Evolutionary conservation across 1,284 basidiomycete genomes (phyloP).

Genomic region (Ganoderma lingzhi): DNA sequence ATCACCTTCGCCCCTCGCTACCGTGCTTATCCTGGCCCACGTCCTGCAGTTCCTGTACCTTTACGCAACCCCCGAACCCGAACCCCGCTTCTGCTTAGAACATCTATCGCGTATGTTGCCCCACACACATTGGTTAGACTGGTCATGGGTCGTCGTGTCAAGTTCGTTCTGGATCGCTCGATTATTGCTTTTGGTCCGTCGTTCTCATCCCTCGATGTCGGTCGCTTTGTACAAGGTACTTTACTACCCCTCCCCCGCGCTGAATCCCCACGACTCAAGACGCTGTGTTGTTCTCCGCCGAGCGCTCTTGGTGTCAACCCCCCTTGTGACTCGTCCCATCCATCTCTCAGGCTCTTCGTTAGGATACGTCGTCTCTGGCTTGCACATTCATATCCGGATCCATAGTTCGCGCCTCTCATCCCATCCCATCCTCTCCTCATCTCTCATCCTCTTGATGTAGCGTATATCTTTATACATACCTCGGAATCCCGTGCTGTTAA

Average conservation of each 20-base stretch:
- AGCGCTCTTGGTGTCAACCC: background rate
- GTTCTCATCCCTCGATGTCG: slow-evolving; percentile 1
- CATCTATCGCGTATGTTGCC: slow-evolving; percentile 1
- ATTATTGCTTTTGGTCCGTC: slow-evolving; percentile 4
- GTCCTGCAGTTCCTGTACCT: background rate
- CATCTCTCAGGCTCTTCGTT: background rate
- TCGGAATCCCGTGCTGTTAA: slow-evolving; percentile 5
- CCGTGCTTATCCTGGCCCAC: background rate
- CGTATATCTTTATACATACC: slow-evolving; percentile 12
- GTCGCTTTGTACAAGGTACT: slow-evolving; percentile 3
- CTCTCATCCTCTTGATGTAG: slow-evolving; percentile 5
- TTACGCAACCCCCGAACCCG: background rate
- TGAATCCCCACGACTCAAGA: background rate
- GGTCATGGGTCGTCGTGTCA: background rate
- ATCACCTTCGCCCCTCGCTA: background rate
- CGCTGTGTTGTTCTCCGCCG: background rate
- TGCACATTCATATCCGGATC: background rate
- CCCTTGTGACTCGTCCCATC: background rate
- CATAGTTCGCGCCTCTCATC: background rate
- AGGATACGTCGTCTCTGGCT: background rate
- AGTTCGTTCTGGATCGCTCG: slow-evolving; percentile 2
- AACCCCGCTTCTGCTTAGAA: background rate
- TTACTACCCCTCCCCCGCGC: background rate
- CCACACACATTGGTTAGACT: slow-evolving; percentile 2
- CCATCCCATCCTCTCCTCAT: background rate